Conservation (phyloP, 805 yeast genomes). For the Yamadazyma endophytica region DNA sequence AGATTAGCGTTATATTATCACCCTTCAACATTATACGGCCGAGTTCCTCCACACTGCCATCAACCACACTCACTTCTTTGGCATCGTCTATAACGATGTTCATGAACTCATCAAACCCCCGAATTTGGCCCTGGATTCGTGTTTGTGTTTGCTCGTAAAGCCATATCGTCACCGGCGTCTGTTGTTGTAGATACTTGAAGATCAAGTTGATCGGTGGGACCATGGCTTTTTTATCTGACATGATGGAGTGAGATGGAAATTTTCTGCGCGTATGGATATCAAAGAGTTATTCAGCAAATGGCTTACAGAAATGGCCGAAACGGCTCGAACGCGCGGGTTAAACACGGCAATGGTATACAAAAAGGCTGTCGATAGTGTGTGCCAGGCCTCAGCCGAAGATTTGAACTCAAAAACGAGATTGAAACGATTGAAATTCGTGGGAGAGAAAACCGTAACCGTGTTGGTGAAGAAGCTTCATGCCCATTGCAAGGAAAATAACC, state of each 20-base stretch:
- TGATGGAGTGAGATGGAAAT: constrained; percentile 1
- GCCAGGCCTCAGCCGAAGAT: too few species aligned
- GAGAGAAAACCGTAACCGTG: constrained; percentile 58
- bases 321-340: constrained; percentile 45
- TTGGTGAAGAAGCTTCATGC: constrained; percentile 43
- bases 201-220: constrained; percentile 91
- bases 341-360: constrained; percentile 50
- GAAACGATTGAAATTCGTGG: too few species aligned
- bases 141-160: constrained; percentile 76
- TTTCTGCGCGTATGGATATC: constrained; percentile 1
- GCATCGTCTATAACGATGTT: constrained; percentile 64
- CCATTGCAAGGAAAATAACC: constrained; percentile 56
- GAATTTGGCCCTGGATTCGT: constrained; percentile 76
- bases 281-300: constrained; percentile 52
- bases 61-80: constrained; percentile 54
- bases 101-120: constrained; percentile 98
- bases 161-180: constrained; percentile 79
- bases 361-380: constrained; percentile 53
- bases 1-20: constrained; percentile 82
- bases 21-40: constrained; percentile 87
- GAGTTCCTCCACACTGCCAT: constrained; percentile 49
- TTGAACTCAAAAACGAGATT: too few species aligned
- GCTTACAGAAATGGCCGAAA: constrained; percentile 51
- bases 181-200: constrained; percentile 82
- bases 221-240: constrained; percentile 25